Evolutionary conservation across 108 stramenopile species (phyloP).

Genomic region (Discostella stelligeroides): DNA sequence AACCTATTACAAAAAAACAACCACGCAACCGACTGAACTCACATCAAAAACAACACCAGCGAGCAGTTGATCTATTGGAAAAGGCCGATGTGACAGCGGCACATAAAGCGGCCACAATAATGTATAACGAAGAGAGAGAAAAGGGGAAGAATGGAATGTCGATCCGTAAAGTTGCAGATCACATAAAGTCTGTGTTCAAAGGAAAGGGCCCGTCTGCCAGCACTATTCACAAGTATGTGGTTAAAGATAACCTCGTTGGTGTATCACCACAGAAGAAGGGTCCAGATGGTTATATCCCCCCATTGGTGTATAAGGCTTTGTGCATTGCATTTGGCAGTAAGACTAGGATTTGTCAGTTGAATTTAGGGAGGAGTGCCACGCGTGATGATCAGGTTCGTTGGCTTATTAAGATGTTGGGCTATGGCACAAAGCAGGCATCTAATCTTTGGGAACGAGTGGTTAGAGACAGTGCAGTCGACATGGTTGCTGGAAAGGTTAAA

Average conservation of each 20-base stretch:
- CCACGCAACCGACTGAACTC: not conserved
- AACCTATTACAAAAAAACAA: not conserved
- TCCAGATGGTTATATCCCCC: not conserved
- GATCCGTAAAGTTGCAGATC: not conserved
- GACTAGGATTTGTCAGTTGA: slow-evolving; percentile 1
- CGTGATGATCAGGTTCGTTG: not conserved
- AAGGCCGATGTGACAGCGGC: not conserved
- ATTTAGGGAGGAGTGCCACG: not conserved
- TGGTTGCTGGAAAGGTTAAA: not conserved
- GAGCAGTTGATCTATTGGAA: not conserved
- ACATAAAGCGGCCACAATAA: not conserved
- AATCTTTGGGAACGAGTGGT: not conserved
- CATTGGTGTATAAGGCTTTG: not conserved
- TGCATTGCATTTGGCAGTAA: not conserved
- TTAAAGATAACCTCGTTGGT: not conserved
- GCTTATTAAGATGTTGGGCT: not conserved
- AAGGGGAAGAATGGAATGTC: not conserved
- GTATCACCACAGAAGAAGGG: not conserved
- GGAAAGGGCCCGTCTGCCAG: no score
- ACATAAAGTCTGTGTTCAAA: no score
- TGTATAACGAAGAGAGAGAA: not conserved
- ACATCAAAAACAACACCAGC: not conserved
- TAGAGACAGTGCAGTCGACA: not conserved
- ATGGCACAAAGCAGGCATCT: not conserved
- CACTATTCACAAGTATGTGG: no score